Evolutionary conservation across 2,329 filamentous ascomycete genomes (phyloP), one percentile per base, ranked within the genome.

Genomic region (Parastagonospora avenae): DNA sequence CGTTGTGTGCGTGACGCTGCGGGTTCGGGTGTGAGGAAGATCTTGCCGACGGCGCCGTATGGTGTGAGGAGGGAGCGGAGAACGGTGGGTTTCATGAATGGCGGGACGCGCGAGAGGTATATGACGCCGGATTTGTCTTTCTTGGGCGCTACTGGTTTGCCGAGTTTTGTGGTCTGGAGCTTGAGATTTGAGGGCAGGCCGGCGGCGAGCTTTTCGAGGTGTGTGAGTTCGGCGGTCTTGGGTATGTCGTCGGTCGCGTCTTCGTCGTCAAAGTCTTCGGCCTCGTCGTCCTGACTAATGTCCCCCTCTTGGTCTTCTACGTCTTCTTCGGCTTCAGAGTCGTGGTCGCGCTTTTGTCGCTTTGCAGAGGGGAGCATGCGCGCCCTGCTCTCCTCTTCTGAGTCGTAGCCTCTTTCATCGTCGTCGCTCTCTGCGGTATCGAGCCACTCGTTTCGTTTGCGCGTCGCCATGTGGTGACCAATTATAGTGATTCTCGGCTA

Each of bases 41-140:
- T 86, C 62, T 89, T 87, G 65, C 89, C 89, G 66, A 93, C 84
- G 33, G 80, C 79, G 53, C 91, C 91, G 74, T 91, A 91, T 8
- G 87, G 88, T 54, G 86, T 81, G 46, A 94, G 84, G 11, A 92
- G 85, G 14, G 87, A 86, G 59, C 89, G 86, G 35, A 94, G 80
- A 67, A 92, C 92, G 44, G 81, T 78, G 6, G 90, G 90, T 66
- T 92, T 92, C 90, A 95, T 94, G 74, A 92, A 95, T 0, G 91
- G 91, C 4, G 91, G 91, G 56, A 94, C 85, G 52, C 91, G 86
- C 4, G 90, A 93, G 55, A 95, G 80, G 76, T 94, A 95, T 53
- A 94, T 80, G 10, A 95, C 89, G 56, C 91, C 91, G 0, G 89
- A 91, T 69, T 86, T 88, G 62, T 76, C 89, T 86, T 69, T 87